Conservation (phyloP, 306 rosid species). For the Corylus avellana region DNA sequence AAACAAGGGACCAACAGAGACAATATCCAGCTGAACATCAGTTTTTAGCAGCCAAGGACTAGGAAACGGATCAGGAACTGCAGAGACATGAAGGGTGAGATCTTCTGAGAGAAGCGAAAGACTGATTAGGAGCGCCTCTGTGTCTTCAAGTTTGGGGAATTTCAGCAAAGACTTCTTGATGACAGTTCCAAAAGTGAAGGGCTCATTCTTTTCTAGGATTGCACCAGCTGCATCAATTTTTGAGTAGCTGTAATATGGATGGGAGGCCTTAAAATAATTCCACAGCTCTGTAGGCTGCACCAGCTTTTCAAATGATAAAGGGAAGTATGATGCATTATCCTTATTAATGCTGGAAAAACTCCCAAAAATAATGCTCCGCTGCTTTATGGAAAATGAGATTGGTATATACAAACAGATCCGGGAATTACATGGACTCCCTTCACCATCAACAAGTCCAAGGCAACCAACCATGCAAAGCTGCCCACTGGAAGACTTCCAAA, state of each 20-base stretch:
- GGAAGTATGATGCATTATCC: slow-evolving; percentile 48
- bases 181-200: slow-evolving; percentile 64
- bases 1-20: slow-evolving; percentile 74
- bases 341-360: slow-evolving; percentile 57
- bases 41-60: slow-evolving; percentile 40
- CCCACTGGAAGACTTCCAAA: slow-evolving; percentile 88
- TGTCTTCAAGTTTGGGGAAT: slow-evolving; percentile 85
- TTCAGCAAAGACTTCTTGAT: slow-evolving; percentile 72
- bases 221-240: slow-evolving; percentile 49
- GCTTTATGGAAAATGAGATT: slow-evolving; percentile 64
- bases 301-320: slow-evolving; percentile 72
- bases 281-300: slow-evolving; percentile 68
- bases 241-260: slow-evolving; percentile 69
- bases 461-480: slow-evolving; percentile 98
- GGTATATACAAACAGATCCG: slow-evolving; percentile 82
- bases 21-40: slow-evolving; percentile 67
- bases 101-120: slow-evolving; percentile 82
- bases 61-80: slow-evolving; percentile 47
- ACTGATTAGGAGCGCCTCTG: slow-evolving; percentile 53
- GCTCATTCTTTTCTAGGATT: slow-evolving; percentile 59
- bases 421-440: slow-evolving; percentile 54
- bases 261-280: slow-evolving; percentile 65
- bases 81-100: slow-evolving; percentile 63
- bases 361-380: slow-evolving; percentile 71
- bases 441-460: slow-evolving; percentile 53